phyloP scores from a whole-genome alignment of 257 asterid species.

The Cordia subcordata region DNA sequence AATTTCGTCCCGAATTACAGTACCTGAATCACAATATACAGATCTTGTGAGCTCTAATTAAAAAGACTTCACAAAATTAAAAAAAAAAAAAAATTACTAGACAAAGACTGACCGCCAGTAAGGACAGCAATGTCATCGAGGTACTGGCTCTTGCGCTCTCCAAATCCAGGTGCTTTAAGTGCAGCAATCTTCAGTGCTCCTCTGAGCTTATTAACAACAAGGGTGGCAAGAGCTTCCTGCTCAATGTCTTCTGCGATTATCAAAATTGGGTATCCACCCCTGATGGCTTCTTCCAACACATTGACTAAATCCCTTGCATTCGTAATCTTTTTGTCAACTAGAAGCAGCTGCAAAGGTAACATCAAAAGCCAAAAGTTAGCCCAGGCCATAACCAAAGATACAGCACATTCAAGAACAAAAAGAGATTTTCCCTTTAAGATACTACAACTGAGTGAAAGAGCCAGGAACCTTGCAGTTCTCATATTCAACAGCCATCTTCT shows the following conservation, averaged over 20 bases:
- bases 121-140: conserved; percentile 34
- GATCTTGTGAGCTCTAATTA: no score
- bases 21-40: conserved; percentile 11
- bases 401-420: not conserved
- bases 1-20: conserved; percentile 31
- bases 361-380: not conserved
- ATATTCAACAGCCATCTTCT: conserved; percentile 39
- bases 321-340: conserved; percentile 35
- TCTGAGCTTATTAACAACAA: conserved; percentile 37
- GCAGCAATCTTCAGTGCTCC: conserved; percentile 36
- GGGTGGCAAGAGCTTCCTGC: conserved; percentile 43
- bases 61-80: not conserved
- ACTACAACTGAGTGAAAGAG: not conserved
- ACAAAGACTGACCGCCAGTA: conserved; percentile 23
- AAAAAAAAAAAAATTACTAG: no score
- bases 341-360: conserved; percentile 23
- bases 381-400: conserved; percentile 2
- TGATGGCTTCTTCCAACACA: conserved; percentile 33
- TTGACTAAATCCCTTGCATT: conserved; percentile 31
- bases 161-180: conserved; percentile 39
- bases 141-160: conserved; percentile 34
- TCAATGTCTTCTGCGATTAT: conserved; percentile 41
- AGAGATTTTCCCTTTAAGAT: not conserved
- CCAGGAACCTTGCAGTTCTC: conserved; percentile 33
- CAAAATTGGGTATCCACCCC: conserved; percentile 28